Percentiles rank a stretch among this genome's conserved stretches.
Conservation (phyloP, 257 asterid species). For the Ilex aquifolium region DNA sequence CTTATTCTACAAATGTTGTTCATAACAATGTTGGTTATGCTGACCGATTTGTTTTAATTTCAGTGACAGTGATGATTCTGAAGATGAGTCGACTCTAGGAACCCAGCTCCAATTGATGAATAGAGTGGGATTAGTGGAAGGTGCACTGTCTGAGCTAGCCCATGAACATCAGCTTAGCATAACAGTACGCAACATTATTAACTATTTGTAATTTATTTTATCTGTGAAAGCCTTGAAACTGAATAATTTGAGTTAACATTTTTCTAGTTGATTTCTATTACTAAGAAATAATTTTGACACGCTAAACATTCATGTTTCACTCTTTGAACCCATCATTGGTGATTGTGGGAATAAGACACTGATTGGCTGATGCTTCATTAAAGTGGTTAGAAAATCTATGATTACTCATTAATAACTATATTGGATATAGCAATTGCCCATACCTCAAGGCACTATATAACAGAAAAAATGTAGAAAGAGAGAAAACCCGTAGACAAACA, state of each 20-base stretch:
- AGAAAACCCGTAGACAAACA: too few species aligned
- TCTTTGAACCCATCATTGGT: background rate
- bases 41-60: background rate
- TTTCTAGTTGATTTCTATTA: too few species aligned
- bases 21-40: too few species aligned
- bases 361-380: background rate
- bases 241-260: background rate
- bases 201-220: conserved; percentile 3
- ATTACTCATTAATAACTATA: too few species aligned
- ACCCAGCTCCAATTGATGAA: conserved; percentile 50
- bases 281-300: too few species aligned
- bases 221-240: background rate
- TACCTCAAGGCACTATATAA: too few species aligned
- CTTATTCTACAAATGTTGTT: too few species aligned
- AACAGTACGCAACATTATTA: conserved; percentile 38
- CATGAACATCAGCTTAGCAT: conserved; percentile 48
- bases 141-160: conserved; percentile 60
- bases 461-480: too few species aligned
- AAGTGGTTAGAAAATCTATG: too few species aligned
- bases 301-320: background rate
- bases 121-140: conserved; percentile 54
- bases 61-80: conserved; percentile 60
- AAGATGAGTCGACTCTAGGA: conserved; percentile 29
- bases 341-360: conserved; percentile 6
- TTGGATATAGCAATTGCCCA: too few species aligned